A percentile compares a stretch with the other conserved stretches of the same genome.
Evolutionary conservation across 768 basidiomycete species (phyloP).

Genomic region (Cystobasidium onofrii): DNA sequence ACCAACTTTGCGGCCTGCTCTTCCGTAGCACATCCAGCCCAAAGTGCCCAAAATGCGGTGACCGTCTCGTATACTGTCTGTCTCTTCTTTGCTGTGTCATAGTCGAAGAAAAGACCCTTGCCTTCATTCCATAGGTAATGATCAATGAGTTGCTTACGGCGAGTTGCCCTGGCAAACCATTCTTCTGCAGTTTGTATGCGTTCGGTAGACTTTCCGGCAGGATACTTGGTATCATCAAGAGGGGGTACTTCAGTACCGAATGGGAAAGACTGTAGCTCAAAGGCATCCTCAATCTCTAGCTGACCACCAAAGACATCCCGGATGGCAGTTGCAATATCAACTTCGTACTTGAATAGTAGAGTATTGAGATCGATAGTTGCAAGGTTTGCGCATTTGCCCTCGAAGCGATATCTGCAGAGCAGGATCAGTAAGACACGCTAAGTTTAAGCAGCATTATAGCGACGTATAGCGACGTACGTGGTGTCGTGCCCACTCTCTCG

Average conservation of each 20-base stretch:
- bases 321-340: conserved; percentile 97
- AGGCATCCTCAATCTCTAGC: conserved; percentile 85
- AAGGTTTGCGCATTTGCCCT: conserved; percentile 93
- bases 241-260: conserved; percentile 55
- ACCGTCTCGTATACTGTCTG: conserved; percentile 93
- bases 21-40: conserved; percentile 95
- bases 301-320: conserved; percentile 88
- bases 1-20: conserved; percentile 88
- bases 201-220: conserved; percentile 40
- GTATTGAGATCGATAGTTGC: conserved; percentile 94
- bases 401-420: conserved; percentile 82
- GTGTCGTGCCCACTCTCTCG: conserved; percentile 72
- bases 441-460: too few species aligned
- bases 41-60: conserved; percentile 91
- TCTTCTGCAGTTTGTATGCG: conserved; percentile 59
- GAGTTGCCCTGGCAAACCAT: conserved; percentile 86
- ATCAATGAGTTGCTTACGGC: conserved; percentile 76
- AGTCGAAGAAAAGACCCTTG: conserved; percentile 89
- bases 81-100: conserved; percentile 81
- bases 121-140: conserved; percentile 94
- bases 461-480: not conserved
- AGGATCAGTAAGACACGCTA: conserved; percentile 52
- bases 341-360: conserved; percentile 94
- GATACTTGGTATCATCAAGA: conserved; percentile 57
- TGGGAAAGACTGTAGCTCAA: conserved; percentile 83